Evolutionary conservation across 768 basidiomycete species (phyloP), one percentile per base, ranked within the genome.

Genomic region (Gyrodon lividus): DNA sequence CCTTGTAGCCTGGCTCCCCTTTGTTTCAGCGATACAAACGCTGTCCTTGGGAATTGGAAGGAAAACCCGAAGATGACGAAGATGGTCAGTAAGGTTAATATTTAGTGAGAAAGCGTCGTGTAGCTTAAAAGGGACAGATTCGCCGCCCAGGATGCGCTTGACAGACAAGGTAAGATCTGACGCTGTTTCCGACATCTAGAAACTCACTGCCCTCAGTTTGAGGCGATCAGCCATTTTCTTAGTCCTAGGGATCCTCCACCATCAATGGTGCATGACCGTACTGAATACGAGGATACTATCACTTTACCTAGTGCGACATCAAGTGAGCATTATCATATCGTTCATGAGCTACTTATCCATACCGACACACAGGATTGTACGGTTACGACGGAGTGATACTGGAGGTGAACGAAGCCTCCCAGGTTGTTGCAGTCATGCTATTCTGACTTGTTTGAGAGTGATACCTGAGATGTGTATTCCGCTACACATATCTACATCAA

Each of bases 11-110:
- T 26, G 93, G 93, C 6, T 86, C 92, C 1, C 85, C 92, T 4
- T 70, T 92, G 20, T 97, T 97, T 62, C 93, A 97, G 64, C 77
- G 86, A 12, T 93, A 95, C 65, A 91, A 93, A 62, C 85, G 92
- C 31, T 96, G 93, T 68, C 88, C 85, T 37, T 97, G 93, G 93
- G 84, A 88, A 63, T 79, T 97, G 33, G 86, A 89, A 65, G 86
- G 85, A 4, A 72, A 70, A 45, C 87, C 87, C 22, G 89, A 91
- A 67, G 89, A 89, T 50, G 88, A 90, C 50, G 87, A 91, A 73
- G 88, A 91, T 63, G 86, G 89, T 87, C 54, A 56, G 63, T 59
- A 38, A 40, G 16, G 2, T 22, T 26, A 13, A 38, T 35, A 30
- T 20, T 24, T 44, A n/a, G 28, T 48, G 8, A 26, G n/a, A 26